A percentile compares a stretch with the other conserved stretches of the same genome.
Evolutionary conservation across 345 rosid species (phyloP).

Genomic region (Heritiera littoralis): DNA sequence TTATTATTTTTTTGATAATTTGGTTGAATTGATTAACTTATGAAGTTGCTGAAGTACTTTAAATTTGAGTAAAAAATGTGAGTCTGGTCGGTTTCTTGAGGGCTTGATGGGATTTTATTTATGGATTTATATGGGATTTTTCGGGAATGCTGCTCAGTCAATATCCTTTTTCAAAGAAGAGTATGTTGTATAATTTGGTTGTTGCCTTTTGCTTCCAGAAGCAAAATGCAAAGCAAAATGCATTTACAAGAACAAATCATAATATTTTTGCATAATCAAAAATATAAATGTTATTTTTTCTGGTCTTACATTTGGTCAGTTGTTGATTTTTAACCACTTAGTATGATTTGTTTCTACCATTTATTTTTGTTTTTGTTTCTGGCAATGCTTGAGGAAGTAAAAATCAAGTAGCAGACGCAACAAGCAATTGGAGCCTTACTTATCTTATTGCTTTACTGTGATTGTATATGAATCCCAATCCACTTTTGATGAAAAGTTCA

Average conservation of each 20-base stretch:
- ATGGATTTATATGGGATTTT: background rate
- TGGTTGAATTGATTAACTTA: background rate
- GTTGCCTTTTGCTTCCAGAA: background rate
- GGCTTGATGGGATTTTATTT: background rate
- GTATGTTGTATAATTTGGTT: background rate
- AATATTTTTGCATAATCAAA: background rate
- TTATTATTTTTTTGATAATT: background rate
- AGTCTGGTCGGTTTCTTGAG: background rate
- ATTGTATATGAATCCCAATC: background rate
- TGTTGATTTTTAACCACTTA: background rate
- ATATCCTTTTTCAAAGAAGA: background rate
- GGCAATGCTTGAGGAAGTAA: background rate
- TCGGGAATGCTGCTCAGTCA: background rate
- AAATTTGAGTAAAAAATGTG: background rate
- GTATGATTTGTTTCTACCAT: background rate
- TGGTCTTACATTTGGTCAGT: background rate
- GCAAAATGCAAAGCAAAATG: background rate
- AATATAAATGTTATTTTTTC: background rate
- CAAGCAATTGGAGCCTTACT: background rate
- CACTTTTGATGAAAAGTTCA: background rate
- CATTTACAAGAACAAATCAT: background rate
- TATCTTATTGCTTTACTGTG: background rate
- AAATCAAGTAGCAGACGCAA: background rate
- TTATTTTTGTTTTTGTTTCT: background rate
- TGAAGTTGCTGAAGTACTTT: background rate